Percentiles rank a stretch among this genome's conserved stretches.
Conservation (phyloP, 1,284 basidiomycete species). For the Coriolopsis trogii region DNA sequence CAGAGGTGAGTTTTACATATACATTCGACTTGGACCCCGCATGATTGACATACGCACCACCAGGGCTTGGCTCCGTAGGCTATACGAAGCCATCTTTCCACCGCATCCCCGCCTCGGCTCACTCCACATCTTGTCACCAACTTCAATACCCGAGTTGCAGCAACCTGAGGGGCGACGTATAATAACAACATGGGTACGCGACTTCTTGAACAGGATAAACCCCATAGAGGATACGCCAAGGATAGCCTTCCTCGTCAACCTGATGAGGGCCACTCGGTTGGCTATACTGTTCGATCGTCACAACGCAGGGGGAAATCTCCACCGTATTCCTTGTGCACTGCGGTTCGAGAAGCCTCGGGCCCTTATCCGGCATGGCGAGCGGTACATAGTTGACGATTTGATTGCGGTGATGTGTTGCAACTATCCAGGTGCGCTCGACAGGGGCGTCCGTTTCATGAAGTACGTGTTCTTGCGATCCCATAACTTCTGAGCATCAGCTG, state of each 20-base stretch:
- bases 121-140: slow-evolving; percentile 34
- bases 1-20: slow-evolving; percentile 2
- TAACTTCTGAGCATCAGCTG: too few species aligned
- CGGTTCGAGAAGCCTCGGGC: neutral
- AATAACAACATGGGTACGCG: slow-evolving; percentile 44
- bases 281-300: slow-evolving; percentile 11
- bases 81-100: slow-evolving; percentile 31
- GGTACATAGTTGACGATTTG: slow-evolving; percentile 43
- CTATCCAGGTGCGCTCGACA: slow-evolving; percentile 24
- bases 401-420: slow-evolving; percentile 29
- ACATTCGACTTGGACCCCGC: too few species aligned
- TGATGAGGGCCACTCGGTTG: slow-evolving; percentile 6
- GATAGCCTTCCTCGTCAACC: slow-evolving; percentile 6
- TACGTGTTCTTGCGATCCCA: slow-evolving; percentile 6
- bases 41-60: neutral
- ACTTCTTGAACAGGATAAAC: slow-evolving; percentile 35
- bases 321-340: slow-evolving; percentile 5
- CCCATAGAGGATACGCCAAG: neutral
- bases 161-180: slow-evolving; percentile 38
- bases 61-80: slow-evolving; percentile 28
- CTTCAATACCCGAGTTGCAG: slow-evolving; percentile 39
- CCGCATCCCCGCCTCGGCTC: slow-evolving; percentile 24
- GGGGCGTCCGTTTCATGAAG: slow-evolving; percentile 33
- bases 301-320: neutral
- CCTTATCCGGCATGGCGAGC: neutral